Conservation (phyloP, 495 filamentous ascomycete species). For the Aspergillus affinis region DNA sequence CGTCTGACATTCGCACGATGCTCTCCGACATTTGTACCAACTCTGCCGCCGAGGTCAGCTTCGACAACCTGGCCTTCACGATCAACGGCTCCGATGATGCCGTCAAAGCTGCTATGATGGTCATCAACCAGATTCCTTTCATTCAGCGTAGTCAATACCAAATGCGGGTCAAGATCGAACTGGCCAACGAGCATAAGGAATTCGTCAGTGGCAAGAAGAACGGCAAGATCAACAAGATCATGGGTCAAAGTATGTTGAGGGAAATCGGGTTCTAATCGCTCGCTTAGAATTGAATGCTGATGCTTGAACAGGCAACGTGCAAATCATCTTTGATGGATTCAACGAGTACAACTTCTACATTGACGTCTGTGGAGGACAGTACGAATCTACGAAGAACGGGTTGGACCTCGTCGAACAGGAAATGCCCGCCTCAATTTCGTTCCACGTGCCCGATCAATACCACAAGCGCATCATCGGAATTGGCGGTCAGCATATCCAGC, state of each 20-base stretch:
- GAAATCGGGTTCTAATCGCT: neutral
- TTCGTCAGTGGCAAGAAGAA: constrained; percentile 99
- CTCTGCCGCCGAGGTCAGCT: constrained; percentile 90
- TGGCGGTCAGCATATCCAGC: constrained; percentile 96
- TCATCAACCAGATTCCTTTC: constrained; percentile 88
- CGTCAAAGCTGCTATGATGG: constrained; percentile 88
- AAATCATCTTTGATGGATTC: constrained; percentile 98
- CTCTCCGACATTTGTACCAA: constrained; percentile 94
- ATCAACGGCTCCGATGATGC: constrained; percentile 95
- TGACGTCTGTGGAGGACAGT: constrained; percentile 86
- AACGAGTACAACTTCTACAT: constrained; percentile 99
- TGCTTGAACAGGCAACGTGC: constrained; percentile 69
- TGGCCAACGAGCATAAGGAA: constrained; percentile 98
- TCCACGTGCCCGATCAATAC: constrained; percentile 99
- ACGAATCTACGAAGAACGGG: constrained; percentile 89
- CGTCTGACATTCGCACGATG: constrained; percentile 80
- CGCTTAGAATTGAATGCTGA: neutral
- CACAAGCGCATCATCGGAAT: constrained; percentile 99
- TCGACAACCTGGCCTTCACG: constrained; percentile 88
- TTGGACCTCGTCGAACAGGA: constrained; percentile 94
- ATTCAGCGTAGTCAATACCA: constrained; percentile 84
- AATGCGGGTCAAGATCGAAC: constrained; percentile 95
- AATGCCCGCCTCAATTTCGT: constrained; percentile 98
- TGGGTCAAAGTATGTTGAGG: constrained; percentile 77
- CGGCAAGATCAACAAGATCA: constrained; percentile 99